Evolutionary conservation across 805 yeast species (phyloP), one percentile per base, ranked within the genome.

Genomic region (Metschnikowia colocasiae): DNA sequence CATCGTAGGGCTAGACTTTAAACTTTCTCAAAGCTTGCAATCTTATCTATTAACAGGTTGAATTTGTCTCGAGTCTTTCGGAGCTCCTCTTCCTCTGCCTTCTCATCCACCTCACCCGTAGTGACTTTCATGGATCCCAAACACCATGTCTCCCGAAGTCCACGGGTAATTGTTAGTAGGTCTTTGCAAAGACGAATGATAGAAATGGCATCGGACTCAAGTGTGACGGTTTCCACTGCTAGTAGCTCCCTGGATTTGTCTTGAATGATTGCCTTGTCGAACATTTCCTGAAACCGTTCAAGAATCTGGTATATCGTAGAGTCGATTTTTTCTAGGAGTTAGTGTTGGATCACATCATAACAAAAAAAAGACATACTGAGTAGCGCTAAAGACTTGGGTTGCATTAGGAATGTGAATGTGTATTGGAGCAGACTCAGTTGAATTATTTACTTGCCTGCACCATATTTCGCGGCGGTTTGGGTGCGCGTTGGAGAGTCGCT

Each of bases 81-180:
- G 4, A 61, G 45, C 13, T 67, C 51, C 23, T 54, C 53, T 23
- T 61, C 61, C 30, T 56, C 59, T 5, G 47, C 48, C 26, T 55
- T 40, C 12, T 46, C 47, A 10, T 51, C 52, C 7, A 47, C 52
- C 8, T 58, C 57, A 2, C 32, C 49, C 3, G 53, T 45, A 15
- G 52, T 43, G 12, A 68, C 71, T 33, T 76, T 76, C 45, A 79
- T 64, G 20, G 80, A 78, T 2, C 82, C 83, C 45, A 80, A 60
- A 34, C 79, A 74, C 85, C 84, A 80, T 3, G 76, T 69, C 58
- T 80, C 84, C 53, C 76, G 75, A 39, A 80, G 60, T 0, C 71
- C 68, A 37, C 80, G 60, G 1, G 82, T 76, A 1, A 80, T 68
- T 1, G 72, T 58, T 12, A 80, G 59, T 32, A 80, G 61, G 47